Conservation (phyloP, 768 basidiomycete species). For the Clitopilus passeckerianus region DNA sequence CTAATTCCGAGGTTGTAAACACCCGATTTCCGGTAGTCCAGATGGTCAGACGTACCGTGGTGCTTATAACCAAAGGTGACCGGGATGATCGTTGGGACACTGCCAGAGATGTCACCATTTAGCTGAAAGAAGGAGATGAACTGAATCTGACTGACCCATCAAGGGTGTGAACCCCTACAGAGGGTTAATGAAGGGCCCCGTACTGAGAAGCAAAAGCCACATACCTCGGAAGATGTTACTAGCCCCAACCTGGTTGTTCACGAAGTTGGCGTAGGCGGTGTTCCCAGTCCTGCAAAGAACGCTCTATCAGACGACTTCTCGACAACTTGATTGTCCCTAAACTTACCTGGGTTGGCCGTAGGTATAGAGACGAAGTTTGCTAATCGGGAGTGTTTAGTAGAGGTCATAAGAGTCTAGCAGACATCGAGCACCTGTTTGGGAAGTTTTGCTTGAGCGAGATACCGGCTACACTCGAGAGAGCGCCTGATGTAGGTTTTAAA, state of each 20-base stretch:
- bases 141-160: constrained; percentile 28
- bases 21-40: background rate
- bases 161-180: constrained; percentile 42
- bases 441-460: background rate
- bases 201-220: background rate
- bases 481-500: background rate
- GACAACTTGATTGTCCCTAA: too few relatives aligned
- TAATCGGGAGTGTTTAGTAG: background rate
- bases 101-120: background rate
- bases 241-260: constrained; percentile 34
- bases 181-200: too few relatives aligned
- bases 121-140: background rate
- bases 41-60: constrained; percentile 17
- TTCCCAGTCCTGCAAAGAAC: constrained; percentile 21
- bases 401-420: background rate
- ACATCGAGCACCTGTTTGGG: constrained; percentile 30
- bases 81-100: constrained; percentile 47
- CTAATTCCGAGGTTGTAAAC: constrained; percentile 5
- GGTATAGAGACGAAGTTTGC: constrained; percentile 7
- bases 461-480: background rate
- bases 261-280: constrained; percentile 38
- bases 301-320: background rate
- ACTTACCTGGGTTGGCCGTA: constrained; percentile 41
- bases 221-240: constrained; percentile 37
- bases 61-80: constrained; percentile 45